Evolutionary conservation across 2,329 filamentous ascomycete species (phyloP).

Genomic region (Arthroderma sp.): DNA sequence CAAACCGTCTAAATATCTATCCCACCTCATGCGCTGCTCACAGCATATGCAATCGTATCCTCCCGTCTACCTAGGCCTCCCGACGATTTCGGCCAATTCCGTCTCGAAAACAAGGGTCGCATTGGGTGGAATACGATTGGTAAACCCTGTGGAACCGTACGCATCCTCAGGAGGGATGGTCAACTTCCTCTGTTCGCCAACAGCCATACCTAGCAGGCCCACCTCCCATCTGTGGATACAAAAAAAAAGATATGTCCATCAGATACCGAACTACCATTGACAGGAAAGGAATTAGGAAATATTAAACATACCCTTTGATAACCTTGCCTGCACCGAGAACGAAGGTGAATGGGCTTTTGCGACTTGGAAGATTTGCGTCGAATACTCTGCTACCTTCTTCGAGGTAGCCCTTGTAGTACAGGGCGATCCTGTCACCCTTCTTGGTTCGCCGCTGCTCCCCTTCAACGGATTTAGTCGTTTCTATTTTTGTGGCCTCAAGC

Average conservation of each 20-base stretch:
- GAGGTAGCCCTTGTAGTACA: conserved; percentile 98
- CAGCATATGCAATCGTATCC: not conserved
- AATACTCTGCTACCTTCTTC: conserved; percentile 79
- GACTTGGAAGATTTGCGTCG: conserved; percentile 51
- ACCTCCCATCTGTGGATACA: conserved; percentile 58
- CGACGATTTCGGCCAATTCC: conserved; percentile 70
- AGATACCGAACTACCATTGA: not conserved
- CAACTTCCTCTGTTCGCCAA: conserved; percentile 79
- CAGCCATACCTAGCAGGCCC: conserved; percentile 83
- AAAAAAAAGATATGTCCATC: conserved; percentile 11
- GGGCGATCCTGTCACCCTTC: conserved; percentile 77
- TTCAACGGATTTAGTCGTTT: too few relatives aligned
- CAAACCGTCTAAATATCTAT: not conserved
- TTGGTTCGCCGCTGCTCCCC: conserved; percentile 34
- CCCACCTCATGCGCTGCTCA: not conserved
- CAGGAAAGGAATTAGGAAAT: not conserved
- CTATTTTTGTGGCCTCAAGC: too few relatives aligned
- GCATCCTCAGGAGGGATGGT: conserved; percentile 74
- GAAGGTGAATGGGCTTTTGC: conserved; percentile 63
- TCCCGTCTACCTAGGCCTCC: conserved; percentile 41
- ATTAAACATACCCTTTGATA: conserved; percentile 60
- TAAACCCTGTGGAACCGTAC: conserved; percentile 45
- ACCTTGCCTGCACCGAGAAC: conserved; percentile 66
- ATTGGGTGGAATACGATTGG: conserved; percentile 59
- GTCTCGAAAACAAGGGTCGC: conserved; percentile 85